A percentile compares a stretch with the other conserved stretches of the same genome.
These are phyloP conservation scores for Picea glauca DNA, from an alignment of 75 land plant genomes.

Conservation along the genomic window DNA sequence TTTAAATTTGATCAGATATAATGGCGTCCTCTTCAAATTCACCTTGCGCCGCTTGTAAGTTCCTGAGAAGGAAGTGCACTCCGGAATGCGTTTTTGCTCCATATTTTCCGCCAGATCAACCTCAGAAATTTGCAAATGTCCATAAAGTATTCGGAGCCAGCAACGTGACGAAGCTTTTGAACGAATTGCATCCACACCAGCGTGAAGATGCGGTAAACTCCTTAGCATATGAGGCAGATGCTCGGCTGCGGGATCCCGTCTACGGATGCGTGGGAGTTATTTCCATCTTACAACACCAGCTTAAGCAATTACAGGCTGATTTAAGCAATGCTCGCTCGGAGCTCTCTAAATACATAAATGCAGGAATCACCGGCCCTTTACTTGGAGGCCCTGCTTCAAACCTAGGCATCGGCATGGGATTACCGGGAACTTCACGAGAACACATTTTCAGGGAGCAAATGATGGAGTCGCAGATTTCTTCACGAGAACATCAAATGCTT, in stretches of 20 bases:
- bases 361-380: constrained; percentile 20
- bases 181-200: constrained; percentile 63
- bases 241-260: constrained; percentile 62
- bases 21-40: constrained; percentile 41
- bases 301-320: constrained; percentile 57
- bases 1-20: background rate
- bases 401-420: constrained; percentile 15
- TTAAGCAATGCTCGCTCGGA: constrained; percentile 40
- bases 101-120: constrained; percentile 70
- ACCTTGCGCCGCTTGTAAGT: constrained; percentile 74
- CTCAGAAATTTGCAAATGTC: constrained; percentile 66
- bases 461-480: constrained; percentile 29
- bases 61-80: constrained; percentile 61
- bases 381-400: constrained; percentile 2
- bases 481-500: constrained; percentile 26
- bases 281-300: constrained; percentile 56
- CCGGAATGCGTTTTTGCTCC: constrained; percentile 69
- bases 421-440: constrained; percentile 22
- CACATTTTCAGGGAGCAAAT: constrained; percentile 31
- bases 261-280: constrained; percentile 75
- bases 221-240: constrained; percentile 70
- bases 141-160: constrained; percentile 72
- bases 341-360: constrained; percentile 35
- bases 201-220: constrained; percentile 72
- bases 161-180: constrained; percentile 60